Evolutionary conservation across 352 stramenopile genomes (phyloP).

Genomic region (Globisporangium ultimum): DNA sequence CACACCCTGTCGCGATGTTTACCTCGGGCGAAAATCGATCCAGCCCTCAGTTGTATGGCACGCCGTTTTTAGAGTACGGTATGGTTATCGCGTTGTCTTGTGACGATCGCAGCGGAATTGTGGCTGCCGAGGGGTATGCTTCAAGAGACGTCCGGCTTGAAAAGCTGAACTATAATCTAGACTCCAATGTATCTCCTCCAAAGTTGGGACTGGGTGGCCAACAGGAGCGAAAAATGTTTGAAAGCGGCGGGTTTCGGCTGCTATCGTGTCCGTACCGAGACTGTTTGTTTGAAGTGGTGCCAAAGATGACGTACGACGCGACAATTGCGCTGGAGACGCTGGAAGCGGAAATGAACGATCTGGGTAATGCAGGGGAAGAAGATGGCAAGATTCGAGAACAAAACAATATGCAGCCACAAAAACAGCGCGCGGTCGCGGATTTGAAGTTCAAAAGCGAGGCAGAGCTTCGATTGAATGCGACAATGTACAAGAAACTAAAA

Average conservation of each 20-base stretch:
- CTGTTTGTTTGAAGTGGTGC: constrained; percentile 70
- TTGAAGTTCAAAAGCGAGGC: constrained; percentile 71
- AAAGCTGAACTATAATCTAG: constrained; percentile 32
- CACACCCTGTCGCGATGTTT: constrained; percentile 36
- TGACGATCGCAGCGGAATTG: constrained; percentile 47
- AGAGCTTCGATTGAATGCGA: constrained; percentile 60
- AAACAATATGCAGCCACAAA: constrained; percentile 9
- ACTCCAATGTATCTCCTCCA: constrained; percentile 10
- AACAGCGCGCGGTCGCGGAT: constrained; percentile 34
- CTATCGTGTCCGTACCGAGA: constrained; percentile 57
- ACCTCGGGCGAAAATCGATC: constrained; percentile 22
- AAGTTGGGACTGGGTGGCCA: constrained; percentile 45
- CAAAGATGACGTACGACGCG: constrained; percentile 73
- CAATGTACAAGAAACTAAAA: constrained; percentile 67
- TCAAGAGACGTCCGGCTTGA: constrained; percentile 57
- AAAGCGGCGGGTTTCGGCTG: constrained; percentile 29
- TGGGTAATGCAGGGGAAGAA: background rate
- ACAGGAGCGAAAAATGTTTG: constrained; percentile 39
- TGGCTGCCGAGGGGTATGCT: constrained; percentile 56
- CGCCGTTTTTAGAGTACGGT: constrained; percentile 67
- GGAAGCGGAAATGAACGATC: constrained; percentile 6
- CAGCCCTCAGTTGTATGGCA: constrained; percentile 16
- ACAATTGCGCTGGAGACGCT: constrained; percentile 38
- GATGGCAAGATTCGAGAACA: background rate
- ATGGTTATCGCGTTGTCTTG: constrained; percentile 67